These are phyloP conservation scores for Euphorbia schlechtendalii DNA, from an alignment of 441 rosid species.

Conservation along the genomic window DNA sequence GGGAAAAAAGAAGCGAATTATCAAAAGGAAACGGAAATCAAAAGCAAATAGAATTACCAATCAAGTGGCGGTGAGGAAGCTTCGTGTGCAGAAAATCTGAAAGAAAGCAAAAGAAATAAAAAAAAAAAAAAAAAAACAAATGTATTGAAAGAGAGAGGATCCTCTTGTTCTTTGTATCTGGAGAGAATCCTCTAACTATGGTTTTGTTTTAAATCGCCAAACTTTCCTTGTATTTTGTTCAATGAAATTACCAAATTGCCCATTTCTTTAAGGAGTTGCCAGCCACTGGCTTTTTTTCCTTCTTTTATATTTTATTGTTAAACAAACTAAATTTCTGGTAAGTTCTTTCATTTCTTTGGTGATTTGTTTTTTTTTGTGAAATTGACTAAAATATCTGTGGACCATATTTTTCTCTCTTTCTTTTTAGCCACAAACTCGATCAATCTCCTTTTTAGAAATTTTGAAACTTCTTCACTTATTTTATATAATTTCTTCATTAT, in stretches of 20 bases:
- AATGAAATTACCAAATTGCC: background rate
- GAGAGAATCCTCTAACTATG: background rate
- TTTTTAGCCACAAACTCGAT: no score
- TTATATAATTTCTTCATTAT: no score
- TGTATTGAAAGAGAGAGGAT: background rate
- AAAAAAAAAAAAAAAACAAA: background rate
- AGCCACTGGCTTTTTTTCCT: background rate
- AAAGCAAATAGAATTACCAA: constrained; percentile 1
- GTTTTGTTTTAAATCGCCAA: no score
- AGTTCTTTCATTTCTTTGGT: background rate
- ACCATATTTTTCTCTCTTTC: background rate
- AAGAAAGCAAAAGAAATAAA: background rate
- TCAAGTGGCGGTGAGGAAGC: background rate
- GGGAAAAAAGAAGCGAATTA: background rate
- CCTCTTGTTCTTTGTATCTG: no score
- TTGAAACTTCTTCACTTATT: no score
- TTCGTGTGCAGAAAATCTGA: no score
- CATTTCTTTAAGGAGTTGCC: background rate
- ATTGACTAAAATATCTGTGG: background rate
- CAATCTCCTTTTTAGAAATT: no score
- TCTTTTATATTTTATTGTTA: background rate
- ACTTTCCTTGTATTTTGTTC: background rate
- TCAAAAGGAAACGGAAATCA: background rate
- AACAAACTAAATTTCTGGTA: background rate
- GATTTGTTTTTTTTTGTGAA: background rate